A percentile compares a stretch with the other conserved stretches of the same genome.
Conservation (phyloP, 148 eudicot genomes). For the Oxyria digyna region DNA sequence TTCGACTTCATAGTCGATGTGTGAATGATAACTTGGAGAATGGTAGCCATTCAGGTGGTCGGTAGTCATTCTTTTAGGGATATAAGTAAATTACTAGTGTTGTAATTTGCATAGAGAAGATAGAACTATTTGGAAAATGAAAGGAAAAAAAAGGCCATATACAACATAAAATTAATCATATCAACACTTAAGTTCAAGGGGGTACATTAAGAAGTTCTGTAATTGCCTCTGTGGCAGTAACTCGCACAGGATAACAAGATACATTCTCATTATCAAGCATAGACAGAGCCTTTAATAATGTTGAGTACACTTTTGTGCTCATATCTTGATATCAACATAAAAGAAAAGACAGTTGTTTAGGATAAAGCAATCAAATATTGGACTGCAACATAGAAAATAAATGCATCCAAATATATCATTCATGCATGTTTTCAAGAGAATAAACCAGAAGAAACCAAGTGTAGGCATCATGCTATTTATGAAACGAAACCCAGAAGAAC, state of each 20-base stretch:
- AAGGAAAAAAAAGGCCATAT: slow-evolving; percentile 4
- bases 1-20: slow-evolving; percentile 41
- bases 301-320: slow-evolving; percentile 48
- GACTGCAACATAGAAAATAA: no score
- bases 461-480: no score
- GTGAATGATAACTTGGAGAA: slow-evolving; percentile 55
- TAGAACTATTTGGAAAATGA: neutral
- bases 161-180: neutral
- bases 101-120: neutral
- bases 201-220: slow-evolving; percentile 53
- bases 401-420: no score
- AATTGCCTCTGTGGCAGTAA: slow-evolving; percentile 68
- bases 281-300: slow-evolving; percentile 45
- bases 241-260: slow-evolving; percentile 60
- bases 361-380: slow-evolving; percentile 1
- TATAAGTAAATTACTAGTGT: neutral
- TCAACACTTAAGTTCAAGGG: neutral
- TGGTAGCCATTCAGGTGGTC: slow-evolving; percentile 67
- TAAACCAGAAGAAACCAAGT: no score
- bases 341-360: neutral
- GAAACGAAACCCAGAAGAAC: no score
- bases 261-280: slow-evolving; percentile 40
- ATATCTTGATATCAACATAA: slow-evolving; percentile 31
- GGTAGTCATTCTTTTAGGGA: slow-evolving; percentile 47
- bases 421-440: no score